Base-by-base conservation (phyloP, 2,329 filamentous ascomycete species). In the Xylariaceae sp. region DNA sequence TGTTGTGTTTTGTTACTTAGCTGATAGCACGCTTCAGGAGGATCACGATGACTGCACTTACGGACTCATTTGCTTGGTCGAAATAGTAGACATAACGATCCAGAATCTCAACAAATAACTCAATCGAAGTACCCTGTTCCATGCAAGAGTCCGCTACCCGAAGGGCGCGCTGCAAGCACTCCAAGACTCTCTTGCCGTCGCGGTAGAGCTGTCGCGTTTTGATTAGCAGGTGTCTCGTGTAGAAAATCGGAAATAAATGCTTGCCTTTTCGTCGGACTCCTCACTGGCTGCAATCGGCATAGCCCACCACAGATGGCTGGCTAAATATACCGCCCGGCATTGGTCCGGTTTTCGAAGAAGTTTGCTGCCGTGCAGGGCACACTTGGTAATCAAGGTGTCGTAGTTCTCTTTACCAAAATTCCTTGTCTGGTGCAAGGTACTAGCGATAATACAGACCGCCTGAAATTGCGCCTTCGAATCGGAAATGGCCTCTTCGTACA, bases 31-130 rank as follows among this genome's bases (percentile, higher is more conserved):
- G 7, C 3, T 46, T 11, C 12, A 32, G 7, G 30, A 1, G 9
- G 29, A 32, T 37, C 11, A 3, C 12, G n/a, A 3, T 11, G 6
- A 8, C 19, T 19, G 19, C 2, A 68, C 79, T 67, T 70, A 83
- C 94, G 62, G 91, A 91, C 74, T 99, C 94, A 72, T 99, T 99
- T 70, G 96, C 90, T 72, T 99, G 92, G 72, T 99, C 94, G 75
- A 96, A 99, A 76, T 97, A 99, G 73, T 99, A 99, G 51, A 97
- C 91, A 70, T 99, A 99, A 72, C 94, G 85, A 72, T 99, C 96
- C 53, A 99, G 76, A 60, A 99, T 99, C 74, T 99, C 94, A 54
- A 99, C 92, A 73, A 99, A 99, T 47, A 99, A 80, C 73, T 99
- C 95, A 46, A 99, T 94, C 2, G 91, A 96, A 3, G 96, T 91